Evolutionary conservation across 805 yeast species (phyloP).

Genomic region (Cyberlindnera saturnus): DNA sequence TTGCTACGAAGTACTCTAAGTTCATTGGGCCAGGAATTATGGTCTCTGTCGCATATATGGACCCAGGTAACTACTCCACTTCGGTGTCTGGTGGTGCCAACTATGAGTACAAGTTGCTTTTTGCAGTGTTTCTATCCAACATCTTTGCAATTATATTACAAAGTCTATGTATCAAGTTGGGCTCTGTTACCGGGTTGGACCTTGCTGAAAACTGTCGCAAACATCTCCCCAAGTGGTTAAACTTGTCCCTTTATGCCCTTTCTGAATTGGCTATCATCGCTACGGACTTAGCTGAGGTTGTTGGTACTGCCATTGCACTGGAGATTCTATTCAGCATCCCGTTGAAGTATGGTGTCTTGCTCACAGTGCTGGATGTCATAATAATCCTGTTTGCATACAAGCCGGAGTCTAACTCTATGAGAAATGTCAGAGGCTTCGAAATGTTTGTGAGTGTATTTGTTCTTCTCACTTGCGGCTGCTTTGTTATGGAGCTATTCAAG

Average conservation of each 20-base stretch:
- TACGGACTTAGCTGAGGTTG: constrained; percentile 90
- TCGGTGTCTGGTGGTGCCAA: constrained; percentile 77
- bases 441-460: constrained; percentile 67
- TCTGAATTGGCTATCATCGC: constrained; percentile 89
- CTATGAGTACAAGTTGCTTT: constrained; percentile 61
- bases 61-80: constrained; percentile 81
- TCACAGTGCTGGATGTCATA: constrained; percentile 79
- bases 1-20: constrained; percentile 41
- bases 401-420: constrained; percentile 69
- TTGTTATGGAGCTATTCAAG: constrained; percentile 59
- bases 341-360: constrained; percentile 62
- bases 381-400: constrained; percentile 72
- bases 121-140: constrained; percentile 61
- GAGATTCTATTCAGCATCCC: constrained; percentile 75
- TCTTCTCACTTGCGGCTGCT: constrained; percentile 68
- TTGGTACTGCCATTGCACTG: constrained; percentile 85
- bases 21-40: constrained; percentile 78
- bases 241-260: constrained; percentile 53
- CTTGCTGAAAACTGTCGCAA: constrained; percentile 71
- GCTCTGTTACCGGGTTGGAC: constrained; percentile 75
- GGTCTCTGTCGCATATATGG: constrained; percentile 78
- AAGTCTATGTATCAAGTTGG: constrained; percentile 64
- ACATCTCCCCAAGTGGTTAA: constrained; percentile 56
- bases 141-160: constrained; percentile 70
- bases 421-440: constrained; percentile 73